Conservation (phyloP, 257 asterid species). For the Penstemon newberryi region DNA sequence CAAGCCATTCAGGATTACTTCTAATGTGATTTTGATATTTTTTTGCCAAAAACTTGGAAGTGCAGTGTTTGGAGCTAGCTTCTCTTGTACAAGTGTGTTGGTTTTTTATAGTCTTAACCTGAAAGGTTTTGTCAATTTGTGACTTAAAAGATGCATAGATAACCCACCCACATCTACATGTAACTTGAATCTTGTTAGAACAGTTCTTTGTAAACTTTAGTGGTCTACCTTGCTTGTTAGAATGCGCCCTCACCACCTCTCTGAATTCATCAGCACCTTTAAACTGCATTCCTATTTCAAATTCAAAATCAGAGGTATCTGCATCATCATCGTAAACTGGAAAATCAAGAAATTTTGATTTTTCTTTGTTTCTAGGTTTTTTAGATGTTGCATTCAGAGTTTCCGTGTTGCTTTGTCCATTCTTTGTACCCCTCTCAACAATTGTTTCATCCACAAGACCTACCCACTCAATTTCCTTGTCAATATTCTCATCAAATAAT, state of each 20-base stretch:
- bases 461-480: conserved; percentile 10
- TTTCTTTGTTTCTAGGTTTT: too few relatives aligned
- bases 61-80: neutral
- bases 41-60: too few relatives aligned
- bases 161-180: conserved; percentile 8
- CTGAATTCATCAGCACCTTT: neutral
- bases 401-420: too few relatives aligned
- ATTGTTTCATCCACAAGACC: neutral
- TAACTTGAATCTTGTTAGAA: neutral
- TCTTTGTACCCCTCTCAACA: neutral
- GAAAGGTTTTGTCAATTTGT: neutral
- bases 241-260: neutral
- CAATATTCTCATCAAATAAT: neutral
- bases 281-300: neutral
- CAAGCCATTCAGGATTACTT: too few relatives aligned
- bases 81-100: neutral
- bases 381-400: too few relatives aligned
- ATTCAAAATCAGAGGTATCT: conserved; percentile 2
- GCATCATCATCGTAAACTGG: neutral
- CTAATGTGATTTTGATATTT: too few relatives aligned
- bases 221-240: neutral
- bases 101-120: neutral
- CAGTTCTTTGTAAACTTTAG: neutral
- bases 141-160: conserved; percentile 10
- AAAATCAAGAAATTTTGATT: neutral